Conservation (phyloP, 208 protist species). For the Lotmaria passim region DNA sequence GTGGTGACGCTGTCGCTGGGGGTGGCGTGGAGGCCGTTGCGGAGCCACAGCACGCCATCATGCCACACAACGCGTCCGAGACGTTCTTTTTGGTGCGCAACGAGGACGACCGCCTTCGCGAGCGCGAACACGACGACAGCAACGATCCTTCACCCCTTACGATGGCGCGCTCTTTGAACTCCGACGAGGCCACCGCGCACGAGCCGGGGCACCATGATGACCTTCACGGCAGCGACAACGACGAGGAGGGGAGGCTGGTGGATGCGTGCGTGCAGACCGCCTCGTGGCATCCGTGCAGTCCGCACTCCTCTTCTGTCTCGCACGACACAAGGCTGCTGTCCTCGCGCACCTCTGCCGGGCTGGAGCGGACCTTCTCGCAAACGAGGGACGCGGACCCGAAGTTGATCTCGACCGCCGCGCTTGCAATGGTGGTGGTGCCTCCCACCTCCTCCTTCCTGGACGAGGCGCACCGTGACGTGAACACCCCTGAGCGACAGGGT, state of each 20-base stretch:
- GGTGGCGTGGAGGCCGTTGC: not conserved
- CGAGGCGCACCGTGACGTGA: not conserved
- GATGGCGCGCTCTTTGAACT: conserved; percentile 12
- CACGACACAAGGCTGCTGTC: not conserved
- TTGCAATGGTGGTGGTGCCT: conserved; percentile 9
- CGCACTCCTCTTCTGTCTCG: not conserved
- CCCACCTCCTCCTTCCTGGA: not conserved
- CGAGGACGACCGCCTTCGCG: not conserved
- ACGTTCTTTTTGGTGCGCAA: not conserved
- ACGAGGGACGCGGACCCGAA: not conserved
- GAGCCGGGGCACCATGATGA: not conserved
- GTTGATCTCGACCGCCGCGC: not conserved
- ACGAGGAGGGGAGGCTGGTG: not conserved
- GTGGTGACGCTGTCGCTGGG: not conserved
- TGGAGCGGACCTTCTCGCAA: too few species aligned
- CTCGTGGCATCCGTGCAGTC: conserved; percentile 10
- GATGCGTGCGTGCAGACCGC: not conserved
- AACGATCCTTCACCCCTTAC: too few species aligned
- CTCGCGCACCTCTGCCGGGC: not conserved
- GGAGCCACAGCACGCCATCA: not conserved
- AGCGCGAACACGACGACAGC: not conserved
- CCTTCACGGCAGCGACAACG: not conserved
- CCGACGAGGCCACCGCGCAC: not conserved
- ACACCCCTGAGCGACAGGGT: not conserved
- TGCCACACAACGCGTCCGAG: not conserved